A percentile compares a stretch with the other conserved stretches of the same genome.
Conservation (phyloP, 2,329 filamentous ascomycete genomes). For the Fonsecaea nubica region DNA sequence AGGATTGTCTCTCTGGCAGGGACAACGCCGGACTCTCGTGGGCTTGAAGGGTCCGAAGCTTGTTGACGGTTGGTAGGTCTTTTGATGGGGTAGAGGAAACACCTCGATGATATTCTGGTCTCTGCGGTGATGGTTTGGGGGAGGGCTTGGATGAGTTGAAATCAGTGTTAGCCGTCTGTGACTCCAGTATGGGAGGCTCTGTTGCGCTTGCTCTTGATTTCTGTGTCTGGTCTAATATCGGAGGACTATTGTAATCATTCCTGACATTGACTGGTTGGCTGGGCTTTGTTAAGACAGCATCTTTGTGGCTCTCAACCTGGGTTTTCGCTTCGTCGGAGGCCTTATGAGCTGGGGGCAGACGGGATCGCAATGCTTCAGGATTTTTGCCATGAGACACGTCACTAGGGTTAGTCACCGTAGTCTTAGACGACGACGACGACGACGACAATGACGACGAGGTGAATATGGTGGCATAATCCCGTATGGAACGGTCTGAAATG, state of each 20-base stretch:
- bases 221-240: background rate
- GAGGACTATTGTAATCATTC: background rate
- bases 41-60: constrained; percentile 45
- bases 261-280: background rate
- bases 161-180: background rate
- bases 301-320: background rate
- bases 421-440: constrained; percentile 14
- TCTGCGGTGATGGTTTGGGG: constrained; percentile 23
- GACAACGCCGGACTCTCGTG: background rate
- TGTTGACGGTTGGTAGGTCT: constrained; percentile 53
- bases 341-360: constrained; percentile 3
- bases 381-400: background rate
- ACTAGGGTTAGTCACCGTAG: constrained; percentile 10
- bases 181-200: background rate
- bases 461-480: constrained; percentile 12
- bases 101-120: constrained; percentile 45
- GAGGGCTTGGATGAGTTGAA: background rate
- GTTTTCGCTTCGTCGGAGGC: background rate
- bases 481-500: constrained; percentile 31
- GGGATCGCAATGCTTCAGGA: background rate
- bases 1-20: background rate
- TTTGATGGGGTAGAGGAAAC: constrained; percentile 57
- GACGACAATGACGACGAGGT: constrained; percentile 12
- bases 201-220: background rate
- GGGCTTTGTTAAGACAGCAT: background rate